These are phyloP conservation scores for Orbilia javanica DNA, from an alignment of 2,329 filamentous ascomycete species.

Conservation along the genomic window DNA sequence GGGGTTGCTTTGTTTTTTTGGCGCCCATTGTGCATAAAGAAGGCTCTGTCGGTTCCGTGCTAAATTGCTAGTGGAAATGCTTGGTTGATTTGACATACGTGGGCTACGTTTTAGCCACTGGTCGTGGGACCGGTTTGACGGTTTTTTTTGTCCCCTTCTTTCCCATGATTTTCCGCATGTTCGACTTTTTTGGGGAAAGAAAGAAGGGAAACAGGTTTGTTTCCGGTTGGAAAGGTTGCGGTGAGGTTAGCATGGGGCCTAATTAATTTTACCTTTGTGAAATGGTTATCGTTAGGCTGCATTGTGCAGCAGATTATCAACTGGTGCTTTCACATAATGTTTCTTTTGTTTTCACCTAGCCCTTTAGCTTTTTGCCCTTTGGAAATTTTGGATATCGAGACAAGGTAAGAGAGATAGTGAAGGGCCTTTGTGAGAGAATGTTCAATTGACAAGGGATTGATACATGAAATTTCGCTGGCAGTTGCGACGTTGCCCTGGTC, in stretches of 20 bases:
- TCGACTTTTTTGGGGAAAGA: neutral
- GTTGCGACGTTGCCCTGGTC: conserved; percentile 11
- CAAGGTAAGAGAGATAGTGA: conserved; percentile 9
- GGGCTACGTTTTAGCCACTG: conserved; percentile 42
- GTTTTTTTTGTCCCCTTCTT: neutral
- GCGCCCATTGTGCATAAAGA: conserved; percentile 54
- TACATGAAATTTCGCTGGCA: conserved; percentile 13
- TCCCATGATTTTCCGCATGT: neutral
- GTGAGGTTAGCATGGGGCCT: neutral
- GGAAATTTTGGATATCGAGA: conserved; percentile 13
- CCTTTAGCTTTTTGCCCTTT: neutral
- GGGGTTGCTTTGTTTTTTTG: conserved; percentile 20
- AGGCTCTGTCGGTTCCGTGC: conserved; percentile 16
- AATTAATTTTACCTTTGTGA: neutral
- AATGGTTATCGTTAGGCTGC: neutral
- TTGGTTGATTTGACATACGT: conserved; percentile 33
- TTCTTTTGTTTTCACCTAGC: neutral
- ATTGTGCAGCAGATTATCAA: conserved; percentile 18
- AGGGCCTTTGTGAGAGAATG: conserved; percentile 6
- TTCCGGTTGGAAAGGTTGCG: conserved; percentile 2
- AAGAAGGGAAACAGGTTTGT: neutral
- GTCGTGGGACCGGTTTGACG: neutral
- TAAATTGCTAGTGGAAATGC: conserved; percentile 17
- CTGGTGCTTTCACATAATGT: neutral
- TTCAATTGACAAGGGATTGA: conserved; percentile 11